phyloP scores from a whole-genome alignment of 352 stramenopile genomes.

The Pythium volutum region DNA sequence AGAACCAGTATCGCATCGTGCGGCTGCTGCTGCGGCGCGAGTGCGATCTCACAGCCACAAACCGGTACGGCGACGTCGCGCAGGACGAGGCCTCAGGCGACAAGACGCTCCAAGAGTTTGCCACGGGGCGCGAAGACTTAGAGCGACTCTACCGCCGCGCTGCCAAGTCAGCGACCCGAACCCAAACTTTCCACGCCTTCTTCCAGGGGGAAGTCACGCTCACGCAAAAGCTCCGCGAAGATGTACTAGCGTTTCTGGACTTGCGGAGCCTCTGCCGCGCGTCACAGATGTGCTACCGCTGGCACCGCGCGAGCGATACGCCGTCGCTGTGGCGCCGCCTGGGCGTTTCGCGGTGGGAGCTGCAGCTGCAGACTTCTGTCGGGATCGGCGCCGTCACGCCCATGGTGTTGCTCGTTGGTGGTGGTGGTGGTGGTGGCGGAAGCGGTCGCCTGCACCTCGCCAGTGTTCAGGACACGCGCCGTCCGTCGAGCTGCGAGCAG shows the following conservation, averaged over 20 bases:
- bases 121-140: conserved; percentile 43
- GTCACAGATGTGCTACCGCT: conserved; percentile 67
- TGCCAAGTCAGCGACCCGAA: neutral
- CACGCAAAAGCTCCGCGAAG: conserved; percentile 48
- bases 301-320: conserved; percentile 66
- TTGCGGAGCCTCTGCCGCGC: conserved; percentile 52
- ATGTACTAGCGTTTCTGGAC: conserved; percentile 63
- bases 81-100: conserved; percentile 61
- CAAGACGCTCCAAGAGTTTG: conserved; percentile 54
- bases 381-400: conserved; percentile 41
- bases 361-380: conserved; percentile 55
- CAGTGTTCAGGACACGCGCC: conserved; percentile 8
- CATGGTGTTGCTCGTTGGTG: conserved; percentile 29
- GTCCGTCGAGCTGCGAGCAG: conserved; percentile 23
- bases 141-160: conserved; percentile 27
- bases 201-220: conserved; percentile 27
- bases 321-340: conserved; percentile 59
- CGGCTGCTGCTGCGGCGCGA: conserved; percentile 63
- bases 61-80: conserved; percentile 66
- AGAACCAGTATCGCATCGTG: conserved; percentile 58
- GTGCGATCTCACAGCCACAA: conserved; percentile 43
- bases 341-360: conserved; percentile 66
- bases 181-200: neutral
- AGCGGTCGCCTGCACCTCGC: conserved; percentile 18
- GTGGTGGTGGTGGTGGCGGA: too few relatives aligned